A percentile compares a stretch with the other conserved stretches of the same genome.
Evolutionary conservation across 441 rosid species (phyloP).

Genomic region (Geranium incanum): DNA sequence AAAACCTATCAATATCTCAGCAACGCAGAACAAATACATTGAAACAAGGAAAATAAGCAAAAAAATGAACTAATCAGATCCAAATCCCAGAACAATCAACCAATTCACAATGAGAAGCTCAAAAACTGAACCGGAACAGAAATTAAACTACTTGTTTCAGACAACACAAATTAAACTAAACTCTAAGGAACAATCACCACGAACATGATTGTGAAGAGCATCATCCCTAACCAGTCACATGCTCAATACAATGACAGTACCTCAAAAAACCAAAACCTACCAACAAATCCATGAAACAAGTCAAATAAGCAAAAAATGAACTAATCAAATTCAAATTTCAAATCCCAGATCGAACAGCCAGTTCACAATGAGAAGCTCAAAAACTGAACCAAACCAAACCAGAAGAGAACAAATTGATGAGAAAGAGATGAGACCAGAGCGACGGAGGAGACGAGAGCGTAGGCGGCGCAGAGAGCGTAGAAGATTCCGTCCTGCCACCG

Average conservation of each 20-base stretch:
- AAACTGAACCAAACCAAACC: conserved; percentile 6
- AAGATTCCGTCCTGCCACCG: conserved; percentile 81
- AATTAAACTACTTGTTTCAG: no score
- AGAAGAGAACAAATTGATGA: not conserved
- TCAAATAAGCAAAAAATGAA: not conserved
- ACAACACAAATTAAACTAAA: not conserved
- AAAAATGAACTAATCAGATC: not conserved
- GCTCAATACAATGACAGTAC: not conserved
- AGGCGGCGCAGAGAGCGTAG: conserved; percentile 67
- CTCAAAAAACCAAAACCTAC: not conserved
- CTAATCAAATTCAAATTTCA: not conserved
- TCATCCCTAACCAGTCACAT: not conserved
- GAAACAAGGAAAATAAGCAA: not conserved
- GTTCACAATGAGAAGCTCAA: not conserved
- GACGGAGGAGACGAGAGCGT: conserved; percentile 66
- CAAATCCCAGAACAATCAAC: not conserved
- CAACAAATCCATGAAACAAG: not conserved
- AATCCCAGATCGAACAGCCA: not conserved
- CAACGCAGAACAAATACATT: not conserved
- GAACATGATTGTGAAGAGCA: not conserved
- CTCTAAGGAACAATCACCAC: not conserved
- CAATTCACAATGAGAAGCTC: not conserved
- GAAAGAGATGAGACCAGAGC: conserved; percentile 46
- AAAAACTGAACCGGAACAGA: conserved; percentile 3
- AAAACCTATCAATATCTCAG: not conserved